Evolutionary conservation across 192 early-diverging fungal species (phyloP).

Genomic region (Allomyces macrogynus): DNA sequence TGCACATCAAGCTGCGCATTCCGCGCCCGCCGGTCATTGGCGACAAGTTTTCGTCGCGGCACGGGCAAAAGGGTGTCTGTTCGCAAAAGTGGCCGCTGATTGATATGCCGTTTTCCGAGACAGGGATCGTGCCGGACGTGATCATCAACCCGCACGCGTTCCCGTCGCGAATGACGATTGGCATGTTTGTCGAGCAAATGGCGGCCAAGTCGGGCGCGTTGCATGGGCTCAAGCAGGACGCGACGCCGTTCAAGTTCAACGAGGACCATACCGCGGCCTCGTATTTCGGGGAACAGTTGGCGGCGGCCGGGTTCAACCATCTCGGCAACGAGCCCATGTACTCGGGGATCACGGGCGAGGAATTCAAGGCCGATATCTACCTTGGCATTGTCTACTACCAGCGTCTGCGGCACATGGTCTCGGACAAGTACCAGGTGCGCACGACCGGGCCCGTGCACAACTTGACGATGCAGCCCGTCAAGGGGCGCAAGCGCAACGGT

Average conservation of each 20-base stretch:
- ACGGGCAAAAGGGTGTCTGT: slow-evolving; percentile 98
- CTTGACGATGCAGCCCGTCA: slow-evolving; percentile 87
- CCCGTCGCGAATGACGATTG: slow-evolving; percentile 99
- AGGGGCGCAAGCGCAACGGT: slow-evolving; percentile 86
- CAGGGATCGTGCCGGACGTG: slow-evolving; percentile 90
- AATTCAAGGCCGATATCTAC: slow-evolving; percentile 96
- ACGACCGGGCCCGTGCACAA: slow-evolving; percentile 92
- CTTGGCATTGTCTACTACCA: slow-evolving; percentile 98
- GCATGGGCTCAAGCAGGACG: slow-evolving; percentile 84
- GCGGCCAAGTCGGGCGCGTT: slow-evolving; percentile 91
- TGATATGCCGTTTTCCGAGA: slow-evolving; percentile 96
- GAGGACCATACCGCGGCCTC: slow-evolving; percentile 76
- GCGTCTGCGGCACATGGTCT: slow-evolving; percentile 97
- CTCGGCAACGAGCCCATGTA: slow-evolving; percentile 99
- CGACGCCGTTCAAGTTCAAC: slow-evolving; percentile 75
- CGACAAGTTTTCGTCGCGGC: no score
- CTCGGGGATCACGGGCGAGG: slow-evolving; percentile 83
- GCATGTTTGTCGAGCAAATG: slow-evolving; percentile 97
- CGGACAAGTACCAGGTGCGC: slow-evolving; percentile 98
- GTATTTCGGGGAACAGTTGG: slow-evolving; percentile 89
- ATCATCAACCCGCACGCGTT: slow-evolving; percentile 99
- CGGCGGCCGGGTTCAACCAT: slow-evolving; percentile 81
- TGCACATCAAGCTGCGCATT: slow-evolving; percentile 83
- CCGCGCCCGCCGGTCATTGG: slow-evolving; percentile 89
- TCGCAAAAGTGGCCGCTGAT: slow-evolving; percentile 91